Evolutionary conservation across 805 yeast species (phyloP).

Genomic region (Pichia nanzhaoensis): DNA sequence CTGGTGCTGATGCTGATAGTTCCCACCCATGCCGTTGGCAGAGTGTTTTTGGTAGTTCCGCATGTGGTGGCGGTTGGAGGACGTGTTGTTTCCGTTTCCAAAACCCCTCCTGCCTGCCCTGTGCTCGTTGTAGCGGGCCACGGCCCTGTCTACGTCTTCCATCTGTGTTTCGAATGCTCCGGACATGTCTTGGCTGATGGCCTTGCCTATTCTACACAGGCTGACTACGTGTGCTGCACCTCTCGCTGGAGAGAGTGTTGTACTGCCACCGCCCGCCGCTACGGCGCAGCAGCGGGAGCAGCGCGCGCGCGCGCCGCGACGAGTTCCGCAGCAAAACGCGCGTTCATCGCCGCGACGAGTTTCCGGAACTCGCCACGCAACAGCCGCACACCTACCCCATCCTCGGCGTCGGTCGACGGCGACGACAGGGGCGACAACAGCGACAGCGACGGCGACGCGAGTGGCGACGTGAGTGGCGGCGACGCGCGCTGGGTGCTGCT

Average conservation of each 20-base stretch:
- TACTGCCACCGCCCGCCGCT: too few species aligned
- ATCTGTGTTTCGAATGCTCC: conserved; percentile 7
- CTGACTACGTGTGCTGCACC: too few species aligned
- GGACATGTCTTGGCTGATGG: not conserved
- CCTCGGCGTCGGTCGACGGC: not conserved
- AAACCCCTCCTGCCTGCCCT: not conserved
- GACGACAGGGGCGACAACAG: not conserved
- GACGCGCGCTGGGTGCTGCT: conserved; percentile 4
- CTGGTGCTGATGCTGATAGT: not conserved
- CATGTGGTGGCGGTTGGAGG: too few species aligned
- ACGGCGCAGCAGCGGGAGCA: too few species aligned
- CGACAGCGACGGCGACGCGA: not conserved
- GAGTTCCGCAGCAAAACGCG: conserved; percentile 45
- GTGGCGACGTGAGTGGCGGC: conserved; percentile 5
- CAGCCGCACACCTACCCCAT: conserved; percentile 36
- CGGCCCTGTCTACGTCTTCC: conserved; percentile 13
- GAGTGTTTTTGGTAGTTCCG: not conserved
- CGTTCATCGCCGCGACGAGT: conserved; percentile 54
- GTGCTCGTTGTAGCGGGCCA: conserved; percentile 1
- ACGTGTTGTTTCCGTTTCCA: not conserved
- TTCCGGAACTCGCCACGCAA: conserved; percentile 64
- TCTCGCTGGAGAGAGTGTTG: too few species aligned
- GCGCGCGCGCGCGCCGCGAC: not conserved
- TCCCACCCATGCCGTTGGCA: conserved; percentile 14
- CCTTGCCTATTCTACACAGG: too few species aligned